Evolutionary conservation across 1,284 basidiomycete genomes (phyloP), one percentile per base, ranked within the genome.

Genomic region (Melampsora larici-populina): DNA sequence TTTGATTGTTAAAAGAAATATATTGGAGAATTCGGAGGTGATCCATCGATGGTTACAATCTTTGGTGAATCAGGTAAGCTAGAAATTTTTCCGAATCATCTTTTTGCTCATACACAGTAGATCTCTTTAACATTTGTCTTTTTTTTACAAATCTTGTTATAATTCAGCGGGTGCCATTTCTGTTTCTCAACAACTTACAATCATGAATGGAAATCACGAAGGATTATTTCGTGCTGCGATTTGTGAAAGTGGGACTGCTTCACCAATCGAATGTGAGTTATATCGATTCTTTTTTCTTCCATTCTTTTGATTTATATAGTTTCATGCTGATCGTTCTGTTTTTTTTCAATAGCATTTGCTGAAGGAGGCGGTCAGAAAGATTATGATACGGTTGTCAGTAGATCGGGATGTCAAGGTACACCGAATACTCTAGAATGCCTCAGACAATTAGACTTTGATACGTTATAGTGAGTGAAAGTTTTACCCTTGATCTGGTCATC

Each of bases 21-120:
- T 17, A 64, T 64, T 64, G 18, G 21, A 5, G 7, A 64, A 36
- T 64, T 64, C 21, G 83, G 84, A 36, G 84, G 84, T 8, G 82
- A 84, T 78, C 82, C 82, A 6, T 63, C 66, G 26, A 80, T 80
- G 51, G 82, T 84, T 51, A 84, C 84, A 24, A 82, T 84, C 74
- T 79, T 65, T 64, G 62, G 66, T 17, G 24, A 58, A 64, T 48
- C 31, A 7, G 26, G 62, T 43, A 31, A 26, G 40, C 21, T n/a
- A 11, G 7, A n/a, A 4, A 13, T 24, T 29, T 48, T 48, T 26
- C 26, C 55, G 1, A 58, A 7, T 6, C 9, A 5, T n/a, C 21
- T 58, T 58, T 17, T 18, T 2, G 9, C 7, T 8, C 26, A 7
- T 18, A 7, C 15, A n/a, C 7, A 1, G 8, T n/a, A 7, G 9